Evolutionary conservation across 371 early-diverging fungal genomes (phyloP), one percentile per base, ranked within the genome.

Genomic region (Mortierella sp.): DNA sequence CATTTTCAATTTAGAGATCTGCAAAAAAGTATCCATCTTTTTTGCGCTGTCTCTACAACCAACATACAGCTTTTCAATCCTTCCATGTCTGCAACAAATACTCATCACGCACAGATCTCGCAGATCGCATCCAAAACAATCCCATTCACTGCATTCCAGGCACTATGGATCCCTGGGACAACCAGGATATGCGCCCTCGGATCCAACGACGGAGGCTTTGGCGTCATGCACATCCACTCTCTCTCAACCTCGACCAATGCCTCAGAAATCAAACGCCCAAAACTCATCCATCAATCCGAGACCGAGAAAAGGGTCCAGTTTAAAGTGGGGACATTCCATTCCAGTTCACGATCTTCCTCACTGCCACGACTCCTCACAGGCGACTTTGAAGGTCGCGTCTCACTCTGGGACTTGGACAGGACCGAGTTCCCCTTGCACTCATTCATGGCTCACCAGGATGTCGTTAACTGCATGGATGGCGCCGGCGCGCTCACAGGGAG

Each of bases 391-490:
- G 95, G 95, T 2, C 79, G 82, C 27, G 62, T 94, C 52, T 80
- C 83, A 48, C 50, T 90, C 26, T 94, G 90, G 89, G 94, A 95
- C 75, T 70, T 90, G n/a, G 85, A 89, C 11, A 83, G 87, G 17
- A 67, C 84, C 1, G 92, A 88, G 26, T 55, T 86, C 37, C 91
- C 94, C 0, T 62, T 90, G 8, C 79, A 79, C 23, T 79, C 84
- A 17, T 81, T 86, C 17, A 81, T 86, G 49, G 93, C 91, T 2
- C 95, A 95, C 57, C 89, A 89, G 0, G 83, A 83, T 37, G 88
- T 95, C 50, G 87, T 95, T 49, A 93, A 93, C 63, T 83, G 86
- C 47, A 89, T 94, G 24, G 93, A 90, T 59, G 93, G 92, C 11
- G 90, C 87, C 7, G 90, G 89, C 0, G 64, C 81, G 3, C 72